Percentiles rank a stretch among this genome's conserved stretches.
These are phyloP conservation scores for Breviolum minutum DNA, from an alignment of 73 alveolate species.

Conservation along the genomic window DNA sequence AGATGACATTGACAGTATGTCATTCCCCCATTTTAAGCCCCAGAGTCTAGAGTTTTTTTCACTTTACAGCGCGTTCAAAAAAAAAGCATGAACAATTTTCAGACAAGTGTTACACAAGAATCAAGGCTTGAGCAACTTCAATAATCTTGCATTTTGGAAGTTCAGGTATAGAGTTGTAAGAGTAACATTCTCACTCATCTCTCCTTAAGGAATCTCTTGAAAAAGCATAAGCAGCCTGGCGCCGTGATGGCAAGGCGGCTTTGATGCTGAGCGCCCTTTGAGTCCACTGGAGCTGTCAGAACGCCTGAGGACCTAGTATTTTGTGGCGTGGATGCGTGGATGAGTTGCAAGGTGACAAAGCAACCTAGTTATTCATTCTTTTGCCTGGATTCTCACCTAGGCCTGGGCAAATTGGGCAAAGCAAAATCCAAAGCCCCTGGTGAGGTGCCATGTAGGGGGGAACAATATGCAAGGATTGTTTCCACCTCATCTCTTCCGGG, in stretches of 20 bases:
- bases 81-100: no score
- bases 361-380: background rate
- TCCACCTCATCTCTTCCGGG: no score
- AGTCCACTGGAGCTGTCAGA: conserved; percentile 62
- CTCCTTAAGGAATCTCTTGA: background rate
- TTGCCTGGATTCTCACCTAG: background rate
- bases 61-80: no score
- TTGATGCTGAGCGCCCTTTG: conserved; percentile 34
- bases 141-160: no score
- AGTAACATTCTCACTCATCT: background rate
- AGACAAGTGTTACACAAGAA: no score
- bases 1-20: no score
- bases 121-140: no score
- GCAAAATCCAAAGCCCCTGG: background rate
- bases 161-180: no score
- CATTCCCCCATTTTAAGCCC: no score
- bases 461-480: no score
- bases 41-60: no score
- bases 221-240: background rate
- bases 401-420: background rate
- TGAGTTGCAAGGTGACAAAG: background rate
- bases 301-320: background rate
- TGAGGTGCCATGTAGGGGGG: background rate
- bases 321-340: background rate
- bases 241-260: conserved; percentile 8